Percentiles rank a stretch among this genome's conserved stretches.
Evolutionary conservation across 1,284 basidiomycete genomes (phyloP).

Genomic region (Ceratobasidium sp.): DNA sequence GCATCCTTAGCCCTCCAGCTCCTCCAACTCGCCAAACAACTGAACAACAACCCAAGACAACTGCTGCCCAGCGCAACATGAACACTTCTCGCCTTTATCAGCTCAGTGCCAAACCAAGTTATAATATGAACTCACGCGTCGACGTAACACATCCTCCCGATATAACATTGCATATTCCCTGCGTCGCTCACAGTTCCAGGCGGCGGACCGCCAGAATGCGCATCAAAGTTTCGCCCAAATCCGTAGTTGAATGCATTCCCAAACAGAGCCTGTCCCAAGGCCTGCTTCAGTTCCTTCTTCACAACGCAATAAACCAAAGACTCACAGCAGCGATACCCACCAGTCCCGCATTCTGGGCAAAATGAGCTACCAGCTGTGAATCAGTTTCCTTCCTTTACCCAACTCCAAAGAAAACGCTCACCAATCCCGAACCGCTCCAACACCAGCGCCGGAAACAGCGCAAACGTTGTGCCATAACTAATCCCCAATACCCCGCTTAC

Average conservation of each 20-base stretch:
- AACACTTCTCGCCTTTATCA: slow-evolving; percentile 5
- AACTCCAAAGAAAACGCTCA: slow-evolving; percentile 51
- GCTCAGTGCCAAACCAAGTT: neutral
- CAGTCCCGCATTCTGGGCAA: slow-evolving; percentile 88
- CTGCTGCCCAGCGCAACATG: slow-evolving; percentile 31
- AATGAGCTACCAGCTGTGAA: slow-evolving; percentile 53
- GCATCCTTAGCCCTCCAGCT: slow-evolving; percentile 34
- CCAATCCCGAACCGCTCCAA: slow-evolving; percentile 88
- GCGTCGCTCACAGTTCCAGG: neutral
- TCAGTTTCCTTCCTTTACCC: neutral
- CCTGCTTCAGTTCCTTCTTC: neutral
- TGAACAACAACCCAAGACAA: slow-evolving; percentile 15
- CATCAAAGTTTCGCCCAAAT: slow-evolving; percentile 81
- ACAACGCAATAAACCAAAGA: slow-evolving; percentile 51
- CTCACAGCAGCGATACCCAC: slow-evolving; percentile 76
- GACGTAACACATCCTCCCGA: slow-evolving; percentile 43
- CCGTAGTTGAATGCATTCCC: slow-evolving; percentile 80
- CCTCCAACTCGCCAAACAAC: slow-evolving; percentile 31
- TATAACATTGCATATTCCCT: slow-evolving; percentile 43
- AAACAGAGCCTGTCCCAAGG: slow-evolving; percentile 25
- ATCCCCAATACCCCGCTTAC: slow-evolving; percentile 75
- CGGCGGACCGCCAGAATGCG: slow-evolving; percentile 57
- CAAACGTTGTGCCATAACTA: slow-evolving; percentile 81
- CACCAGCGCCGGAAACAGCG: slow-evolving; percentile 75
- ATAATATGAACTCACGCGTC: slow-evolving; percentile 30